Base-by-base conservation (phyloP, 2,329 filamentous ascomycete genomes). In the Cytospora piceae region DNA sequence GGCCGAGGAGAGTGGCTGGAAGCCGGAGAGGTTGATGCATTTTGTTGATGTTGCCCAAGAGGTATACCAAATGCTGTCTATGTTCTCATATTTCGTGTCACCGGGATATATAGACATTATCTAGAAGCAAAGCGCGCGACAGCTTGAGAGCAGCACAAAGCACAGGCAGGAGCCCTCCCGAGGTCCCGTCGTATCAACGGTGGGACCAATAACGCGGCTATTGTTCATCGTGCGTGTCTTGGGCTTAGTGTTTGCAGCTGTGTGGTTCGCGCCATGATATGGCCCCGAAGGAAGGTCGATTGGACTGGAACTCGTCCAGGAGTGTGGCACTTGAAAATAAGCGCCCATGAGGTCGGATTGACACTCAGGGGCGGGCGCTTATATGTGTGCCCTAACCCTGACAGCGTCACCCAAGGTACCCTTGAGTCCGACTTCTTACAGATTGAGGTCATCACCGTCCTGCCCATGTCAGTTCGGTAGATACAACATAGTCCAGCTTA, bases 181-280 rank as follows among this genome's bases (percentile, higher is more conserved):
- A 12, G 17, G 46, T 49, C 22, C 9, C 46, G 46, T 24, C 39
- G 46, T 49, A 12, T 49, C 11, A 49, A 49, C 46, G 20, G 46
- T 20, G 20, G n/a, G 2, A 12, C 11, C n/a, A 24, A 24, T 14
- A 49, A 22, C 8, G 17, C 46, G 22, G 46, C 46, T 6, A 24
- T 14, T 1, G 3, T 49, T 2, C 46, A 49, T 49, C 4, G 15
- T 49, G 8, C 46, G 1, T 5, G 3, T 5, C 8, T 24, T 12
- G 2, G 11, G 20, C 1, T 49, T 15, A 49, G 17, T 3, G 24
- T 53, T 52, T 56, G 56, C 62, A 58, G 57, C 11, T 37, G 22
- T 24, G 46, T 37, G 56, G 37, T 22, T 42, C 31, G 62, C 51
- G 34, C 56, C 24, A 61, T 61, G 3, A 15, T 14, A n/a, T 46